phyloP scores from a whole-genome alignment of 1,284 basidiomycete species.

The Ceratobasidium theobromae region DNA sequence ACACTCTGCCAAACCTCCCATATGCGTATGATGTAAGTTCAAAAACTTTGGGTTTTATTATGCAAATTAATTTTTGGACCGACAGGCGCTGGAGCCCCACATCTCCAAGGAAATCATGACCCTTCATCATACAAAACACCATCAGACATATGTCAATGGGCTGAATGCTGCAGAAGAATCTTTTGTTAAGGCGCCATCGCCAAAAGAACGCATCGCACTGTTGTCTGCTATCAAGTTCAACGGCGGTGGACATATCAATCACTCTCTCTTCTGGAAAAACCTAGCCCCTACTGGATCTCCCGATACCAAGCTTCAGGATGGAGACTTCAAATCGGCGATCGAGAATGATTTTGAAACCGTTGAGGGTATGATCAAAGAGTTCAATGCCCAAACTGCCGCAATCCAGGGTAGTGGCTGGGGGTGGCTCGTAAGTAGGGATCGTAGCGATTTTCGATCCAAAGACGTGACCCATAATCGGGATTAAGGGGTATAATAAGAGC shows the following conservation, averaged over 20 bases:
- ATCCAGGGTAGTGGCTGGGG: slow-evolving; percentile 99
- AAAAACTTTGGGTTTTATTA: neutral
- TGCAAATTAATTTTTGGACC: neutral
- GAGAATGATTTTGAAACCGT: slow-evolving; percentile 83
- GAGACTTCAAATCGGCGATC: slow-evolving; percentile 80
- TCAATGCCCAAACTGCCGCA: slow-evolving; percentile 82
- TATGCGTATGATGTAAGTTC: slow-evolving; percentile 82
- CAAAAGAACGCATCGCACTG: slow-evolving; percentile 82
- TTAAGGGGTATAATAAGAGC: slow-evolving; percentile 67
- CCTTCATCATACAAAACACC: slow-evolving; percentile 95
- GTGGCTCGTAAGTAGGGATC: slow-evolving; percentile 70
- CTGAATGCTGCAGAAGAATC: slow-evolving; percentile 89
- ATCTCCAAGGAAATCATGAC: slow-evolving; percentile 85
- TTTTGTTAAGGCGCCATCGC: slow-evolving; percentile 65
- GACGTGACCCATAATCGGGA: slow-evolving; percentile 13
- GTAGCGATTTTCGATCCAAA: neutral
- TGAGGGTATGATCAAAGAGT: slow-evolving; percentile 69
- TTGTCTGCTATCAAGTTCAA: slow-evolving; percentile 90
- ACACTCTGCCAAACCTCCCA: slow-evolving; percentile 84
- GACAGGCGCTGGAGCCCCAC: slow-evolving; percentile 69
- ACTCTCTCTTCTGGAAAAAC: slow-evolving; percentile 98
- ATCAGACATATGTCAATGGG: slow-evolving; percentile 89
- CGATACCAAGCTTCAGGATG: slow-evolving; percentile 69
- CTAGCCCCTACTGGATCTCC: slow-evolving; percentile 65
- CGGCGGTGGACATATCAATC: slow-evolving; percentile 89